Base-by-base conservation (phyloP, 192 early-diverging fungal genomes). In the Coemansia sp. region DNA sequence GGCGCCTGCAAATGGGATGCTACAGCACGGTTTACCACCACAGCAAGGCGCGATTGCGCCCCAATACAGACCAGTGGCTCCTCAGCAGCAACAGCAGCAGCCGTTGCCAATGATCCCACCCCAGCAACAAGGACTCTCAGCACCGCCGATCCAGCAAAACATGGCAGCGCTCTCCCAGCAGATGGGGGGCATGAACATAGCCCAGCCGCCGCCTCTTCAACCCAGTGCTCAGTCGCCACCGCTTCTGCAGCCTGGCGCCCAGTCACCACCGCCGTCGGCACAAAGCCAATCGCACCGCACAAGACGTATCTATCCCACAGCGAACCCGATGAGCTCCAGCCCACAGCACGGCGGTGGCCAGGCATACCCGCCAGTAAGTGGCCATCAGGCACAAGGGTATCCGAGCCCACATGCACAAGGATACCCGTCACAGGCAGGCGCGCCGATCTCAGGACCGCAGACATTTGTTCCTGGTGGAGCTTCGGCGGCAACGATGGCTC, bases 391-490 rank as follows among this genome's bases (percentile, higher is more conserved):
- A 28, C 45, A 59, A 2, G 72, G 81, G 25, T 68, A 66, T 41
- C 67, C 68, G 25, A 58, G 65, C 11, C 54, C 68, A 3, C 41
- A 52, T 7, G 55, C 28, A 29, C 45, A 57, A 2, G 75, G 70
- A 23, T 79, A 79, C 33, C 62, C 58, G 15, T 28, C 61, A 31
- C 47, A 40, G 7, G 25, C 60, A 14, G 67, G 67, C 14, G 69
- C 75, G 13, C 66, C 76, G 2, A 37, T 68, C 34, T 28, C 56
- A 19, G 76, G 70, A 2, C 76, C 66, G 27, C 71, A 79, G 54
- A 73, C 70, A 2, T 79, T 74, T 67, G 71, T 79, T 23, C 78
- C 78, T 2, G 78, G 70, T 31, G 50, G 50, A n/a, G 29, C 50
- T 5, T 17, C 52, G 6, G 64, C 25, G 29, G 53, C 61, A 2